Evolutionary conservation across 2,329 filamentous ascomycete genomes (phyloP).

Genomic region (Talaromyces sp.): DNA sequence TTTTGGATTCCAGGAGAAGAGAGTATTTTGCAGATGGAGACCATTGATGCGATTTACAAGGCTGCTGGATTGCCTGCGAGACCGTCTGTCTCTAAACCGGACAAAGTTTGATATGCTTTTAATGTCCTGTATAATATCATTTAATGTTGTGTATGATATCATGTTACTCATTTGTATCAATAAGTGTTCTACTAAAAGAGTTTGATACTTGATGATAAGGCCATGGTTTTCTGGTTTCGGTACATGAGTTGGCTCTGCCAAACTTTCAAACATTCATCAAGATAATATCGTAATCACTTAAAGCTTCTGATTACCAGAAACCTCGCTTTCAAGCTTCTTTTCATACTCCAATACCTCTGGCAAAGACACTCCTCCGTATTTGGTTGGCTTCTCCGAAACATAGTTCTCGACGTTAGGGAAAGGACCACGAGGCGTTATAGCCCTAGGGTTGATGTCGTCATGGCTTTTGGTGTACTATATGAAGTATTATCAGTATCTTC

Average conservation of each 20-base stretch:
- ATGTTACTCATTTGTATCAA: neutral
- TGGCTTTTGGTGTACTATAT: constrained; percentile 58
- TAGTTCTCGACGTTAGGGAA: constrained; percentile 56
- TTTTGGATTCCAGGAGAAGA: constrained; percentile 44
- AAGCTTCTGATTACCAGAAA: neutral
- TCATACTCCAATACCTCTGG: constrained; percentile 38
- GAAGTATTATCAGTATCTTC: neutral
- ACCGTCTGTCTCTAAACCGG: constrained; percentile 5
- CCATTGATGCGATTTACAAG: constrained; percentile 25
- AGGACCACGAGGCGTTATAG: constrained; percentile 61
- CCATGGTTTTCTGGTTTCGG: too few species aligned
- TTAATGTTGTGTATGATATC: neutral
- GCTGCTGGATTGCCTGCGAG: constrained; percentile 22
- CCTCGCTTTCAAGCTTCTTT: constrained; percentile 5
- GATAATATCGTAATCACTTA: neutral
- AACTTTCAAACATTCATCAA: neutral
- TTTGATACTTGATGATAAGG: too few species aligned
- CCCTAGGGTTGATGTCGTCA: constrained; percentile 56
- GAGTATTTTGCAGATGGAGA: constrained; percentile 44
- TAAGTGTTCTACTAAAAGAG: neutral
- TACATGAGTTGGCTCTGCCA: too few species aligned
- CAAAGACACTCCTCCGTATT: constrained; percentile 41
- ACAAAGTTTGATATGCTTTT: neutral
- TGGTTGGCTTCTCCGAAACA: constrained; percentile 49
- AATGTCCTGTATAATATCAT: neutral